Conservation (phyloP, 345 rosid species). For the Citrus sinensis region DNA sequence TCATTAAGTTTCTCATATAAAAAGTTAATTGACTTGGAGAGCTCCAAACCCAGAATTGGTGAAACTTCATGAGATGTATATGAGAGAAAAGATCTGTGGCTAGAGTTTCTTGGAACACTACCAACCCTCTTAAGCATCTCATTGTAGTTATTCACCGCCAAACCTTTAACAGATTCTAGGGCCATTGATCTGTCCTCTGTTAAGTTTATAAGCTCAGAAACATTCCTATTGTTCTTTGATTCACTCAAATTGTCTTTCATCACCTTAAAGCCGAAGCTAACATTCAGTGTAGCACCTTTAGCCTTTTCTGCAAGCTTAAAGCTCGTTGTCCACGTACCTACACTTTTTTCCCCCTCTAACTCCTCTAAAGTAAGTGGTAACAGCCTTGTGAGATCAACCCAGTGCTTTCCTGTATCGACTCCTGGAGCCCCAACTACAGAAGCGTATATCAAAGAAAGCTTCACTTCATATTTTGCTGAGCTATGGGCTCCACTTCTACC, state of each 20-base stretch:
- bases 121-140: slow-evolving; percentile 42
- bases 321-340: slow-evolving; percentile 72
- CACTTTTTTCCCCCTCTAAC: slow-evolving; percentile 50
- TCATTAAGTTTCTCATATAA: slow-evolving; percentile 63
- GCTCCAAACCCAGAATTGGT: slow-evolving; percentile 46
- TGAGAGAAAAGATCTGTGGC: slow-evolving; percentile 20
- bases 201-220: slow-evolving; percentile 28
- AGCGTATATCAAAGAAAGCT: slow-evolving; percentile 49
- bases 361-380: slow-evolving; percentile 72
- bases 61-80: slow-evolving; percentile 35
- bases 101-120: slow-evolving; percentile 46
- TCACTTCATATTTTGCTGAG: slow-evolving; percentile 56
- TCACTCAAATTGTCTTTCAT: slow-evolving; percentile 23
- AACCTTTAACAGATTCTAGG: slow-evolving; percentile 12
- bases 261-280: slow-evolving; percentile 63
- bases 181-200: slow-evolving; percentile 18
- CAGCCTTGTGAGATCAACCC: slow-evolving; percentile 76
- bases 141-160: slow-evolving; percentile 12
- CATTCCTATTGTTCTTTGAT: slow-evolving; percentile 28
- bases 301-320: slow-evolving; percentile 63
- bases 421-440: slow-evolving; percentile 45
- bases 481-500: slow-evolving; percentile 52
- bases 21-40: slow-evolving; percentile 56
- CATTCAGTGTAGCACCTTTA: slow-evolving; percentile 59
- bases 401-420: slow-evolving; percentile 54